Conservation (phyloP, 2,329 filamentous ascomycete species). For the Dactylellina parvicollis region DNA sequence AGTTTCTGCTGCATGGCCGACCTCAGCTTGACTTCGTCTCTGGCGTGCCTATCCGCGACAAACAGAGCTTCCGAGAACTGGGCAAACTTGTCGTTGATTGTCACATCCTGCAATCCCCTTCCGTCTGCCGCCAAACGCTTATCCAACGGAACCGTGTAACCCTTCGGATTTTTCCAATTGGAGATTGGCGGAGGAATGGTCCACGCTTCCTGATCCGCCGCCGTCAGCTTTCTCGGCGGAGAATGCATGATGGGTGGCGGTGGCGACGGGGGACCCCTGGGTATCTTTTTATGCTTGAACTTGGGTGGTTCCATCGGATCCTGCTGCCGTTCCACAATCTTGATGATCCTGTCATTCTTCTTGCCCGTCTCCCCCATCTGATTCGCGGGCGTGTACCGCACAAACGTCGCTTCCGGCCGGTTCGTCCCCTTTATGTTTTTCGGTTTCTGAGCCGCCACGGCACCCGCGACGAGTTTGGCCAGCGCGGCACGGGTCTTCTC, state of each 20-base stretch:
- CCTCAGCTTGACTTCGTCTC: constrained; percentile 93
- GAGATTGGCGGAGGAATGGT: constrained; percentile 88
- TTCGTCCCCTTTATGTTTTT: constrained; percentile 89
- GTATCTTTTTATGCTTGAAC: constrained; percentile 99
- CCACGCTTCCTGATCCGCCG: constrained; percentile 97
- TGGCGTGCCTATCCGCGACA: constrained; percentile 91
- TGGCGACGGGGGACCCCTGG: constrained; percentile 87
- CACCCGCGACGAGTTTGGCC: constrained; percentile 81
- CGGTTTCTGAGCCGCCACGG: constrained; percentile 90
- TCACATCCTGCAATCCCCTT: constrained; percentile 87
- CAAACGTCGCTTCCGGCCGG: constrained; percentile 87
- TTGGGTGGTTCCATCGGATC: constrained; percentile 98
- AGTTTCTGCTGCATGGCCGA: constrained; percentile 94
- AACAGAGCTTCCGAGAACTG: constrained; percentile 94
- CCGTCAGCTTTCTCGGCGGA: constrained; percentile 91
- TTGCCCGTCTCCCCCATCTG: constrained; percentile 90
- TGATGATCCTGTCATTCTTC: constrained; percentile 96
- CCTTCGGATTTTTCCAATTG: constrained; percentile 99
- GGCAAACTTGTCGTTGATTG: constrained; percentile 98
- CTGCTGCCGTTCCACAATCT: constrained; percentile 92
- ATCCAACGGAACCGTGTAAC: constrained; percentile 93
- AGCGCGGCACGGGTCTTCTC: constrained; percentile 89
- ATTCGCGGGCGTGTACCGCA: constrained; percentile 92
- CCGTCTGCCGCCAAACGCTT: constrained; percentile 95
- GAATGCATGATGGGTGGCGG: constrained; percentile 95